phyloP scores from a whole-genome alignment of 768 basidiomycete genomes.

The Heimioporus sp. region DNA sequence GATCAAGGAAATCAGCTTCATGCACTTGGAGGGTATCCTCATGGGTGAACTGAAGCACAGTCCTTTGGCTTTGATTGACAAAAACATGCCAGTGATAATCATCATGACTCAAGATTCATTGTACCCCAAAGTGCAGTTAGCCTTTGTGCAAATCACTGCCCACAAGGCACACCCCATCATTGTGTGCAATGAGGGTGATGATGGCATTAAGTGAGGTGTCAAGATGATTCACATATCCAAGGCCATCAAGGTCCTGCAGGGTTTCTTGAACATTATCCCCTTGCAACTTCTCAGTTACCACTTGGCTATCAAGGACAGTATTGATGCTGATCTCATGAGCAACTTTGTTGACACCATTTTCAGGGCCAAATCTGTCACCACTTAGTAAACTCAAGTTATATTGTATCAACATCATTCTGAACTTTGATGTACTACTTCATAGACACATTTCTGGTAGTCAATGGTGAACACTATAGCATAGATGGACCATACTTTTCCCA shows the following conservation, averaged over 20 bases:
- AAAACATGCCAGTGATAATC: constrained; percentile 98
- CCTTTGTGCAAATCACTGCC: constrained; percentile 95
- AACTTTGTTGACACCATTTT: constrained; percentile 42
- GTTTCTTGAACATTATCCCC: constrained; percentile 94
- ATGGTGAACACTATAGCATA: constrained; percentile 28
- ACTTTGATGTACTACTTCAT: constrained; percentile 19
- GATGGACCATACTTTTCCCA: constrained; percentile 12
- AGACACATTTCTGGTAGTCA: constrained; percentile 26
- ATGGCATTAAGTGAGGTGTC: constrained; percentile 65
- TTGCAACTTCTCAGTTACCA: constrained; percentile 96
- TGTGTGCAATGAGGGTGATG: constrained; percentile 91
- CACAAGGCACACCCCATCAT: constrained; percentile 96
- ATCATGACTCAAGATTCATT: constrained; percentile 99
- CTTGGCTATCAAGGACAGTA: constrained; percentile 91
- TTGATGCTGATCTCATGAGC: constrained; percentile 97
- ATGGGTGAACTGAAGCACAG: constrained; percentile 99
- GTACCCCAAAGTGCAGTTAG: constrained; percentile 97
- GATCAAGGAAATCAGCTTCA: constrained; percentile 98
- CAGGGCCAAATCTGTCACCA: constrained; percentile 77
- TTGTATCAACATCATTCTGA: constrained; percentile 5
- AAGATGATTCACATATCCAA: constrained; percentile 93
- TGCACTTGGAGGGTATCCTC: constrained; percentile 68
- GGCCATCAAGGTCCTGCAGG: constrained; percentile 94
- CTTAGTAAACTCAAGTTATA: constrained; percentile 46
- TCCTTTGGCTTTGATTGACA: constrained; percentile 95